These are phyloP conservation scores for Wickerhamiella slavikovae DNA, from an alignment of 805 yeast genomes.

Conservation along the genomic window DNA sequence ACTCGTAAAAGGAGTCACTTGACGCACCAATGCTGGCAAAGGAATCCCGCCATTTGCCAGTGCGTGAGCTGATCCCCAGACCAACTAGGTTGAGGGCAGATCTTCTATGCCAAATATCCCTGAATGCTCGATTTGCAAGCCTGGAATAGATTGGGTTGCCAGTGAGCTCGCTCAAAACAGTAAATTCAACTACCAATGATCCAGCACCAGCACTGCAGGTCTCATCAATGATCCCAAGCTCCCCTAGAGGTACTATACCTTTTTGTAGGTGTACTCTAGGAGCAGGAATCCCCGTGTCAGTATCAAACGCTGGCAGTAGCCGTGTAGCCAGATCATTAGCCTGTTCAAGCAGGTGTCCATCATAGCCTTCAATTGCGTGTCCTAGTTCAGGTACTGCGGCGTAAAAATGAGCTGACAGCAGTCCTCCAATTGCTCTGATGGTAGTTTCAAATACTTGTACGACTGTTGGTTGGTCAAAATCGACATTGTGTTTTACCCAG, in stretches of 20 bases:
- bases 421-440: constrained; percentile 65
- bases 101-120: constrained; percentile 49
- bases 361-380: constrained; percentile 26
- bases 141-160: constrained; percentile 52
- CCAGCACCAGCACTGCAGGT: constrained; percentile 83
- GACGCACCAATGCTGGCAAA: constrained; percentile 79
- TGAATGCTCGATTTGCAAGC: constrained; percentile 39
- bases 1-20: constrained; percentile 77
- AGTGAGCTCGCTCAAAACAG: constrained; percentile 52
- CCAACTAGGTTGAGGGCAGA: constrained; percentile 48
- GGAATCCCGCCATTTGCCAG: constrained; percentile 33
- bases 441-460: constrained; percentile 80
- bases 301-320: constrained; percentile 47
- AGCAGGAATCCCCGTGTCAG: constrained; percentile 43
- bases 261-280: constrained; percentile 51
- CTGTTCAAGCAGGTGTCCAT: constrained; percentile 47
- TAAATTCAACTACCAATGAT: constrained; percentile 62
- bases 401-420: constrained; percentile 57
- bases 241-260: constrained; percentile 22
- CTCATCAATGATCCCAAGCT: constrained; percentile 23
- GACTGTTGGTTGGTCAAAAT: constrained; percentile 42
- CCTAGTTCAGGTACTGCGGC: constrained; percentile 32
- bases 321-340: constrained; percentile 63
- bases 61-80: constrained; percentile 47
- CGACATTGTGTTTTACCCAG: constrained; percentile 21